Base-by-base conservation (phyloP, 2,329 filamentous ascomycete species). In the Phoma herbarum region DNA sequence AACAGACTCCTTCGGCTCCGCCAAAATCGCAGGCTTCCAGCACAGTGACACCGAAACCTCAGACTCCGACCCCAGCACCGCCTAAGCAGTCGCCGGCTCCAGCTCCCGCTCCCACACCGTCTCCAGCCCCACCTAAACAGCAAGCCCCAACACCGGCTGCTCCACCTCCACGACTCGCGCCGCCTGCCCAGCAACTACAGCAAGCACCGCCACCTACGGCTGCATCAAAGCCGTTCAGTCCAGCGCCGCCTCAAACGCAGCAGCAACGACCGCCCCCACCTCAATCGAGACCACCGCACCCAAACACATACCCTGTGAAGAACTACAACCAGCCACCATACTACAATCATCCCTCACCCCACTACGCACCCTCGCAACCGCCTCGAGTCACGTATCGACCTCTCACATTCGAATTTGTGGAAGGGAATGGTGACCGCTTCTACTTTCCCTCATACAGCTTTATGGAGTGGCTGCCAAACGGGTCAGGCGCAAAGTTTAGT, bases 401-500 rank as follows among this genome's bases (percentile, higher is more conserved):
- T 1, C 61, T 79, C 22, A 69, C 76, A 16, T 77, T 79, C 52
- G 74, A 77, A 25, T 79, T 79, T 52, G 68, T 69, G 3, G 73
- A 77, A 50, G 75, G 75, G n/a, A 75, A 75, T 41, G 90, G 90
- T 44, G 91, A 94, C 73, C 85, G 90, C 25, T 93, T 91, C 72
- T 79, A 92, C 46, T 93, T 95, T 63, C 91, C 91, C 2, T 90
- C 88, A 65, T 89, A 90, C 71, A 90, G 88, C 75, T 89, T 94
- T 31, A 75, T 94, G 48, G 90, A 95, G 72, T 88, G 86, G 69
- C 79, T 88, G 1, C 81, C 82, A n/a, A 75, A 76, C 4, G 85
- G 85, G 2, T 85, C 86, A 49, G 83, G 88, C 57, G 84, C 91
- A 2, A 84, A 92, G 42, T 88, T 88, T 3, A 93, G 90, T 1